phyloP scores from a whole-genome alignment of 192 early-diverging fungal species.

The Entomortierella chlamydospora region DNA sequence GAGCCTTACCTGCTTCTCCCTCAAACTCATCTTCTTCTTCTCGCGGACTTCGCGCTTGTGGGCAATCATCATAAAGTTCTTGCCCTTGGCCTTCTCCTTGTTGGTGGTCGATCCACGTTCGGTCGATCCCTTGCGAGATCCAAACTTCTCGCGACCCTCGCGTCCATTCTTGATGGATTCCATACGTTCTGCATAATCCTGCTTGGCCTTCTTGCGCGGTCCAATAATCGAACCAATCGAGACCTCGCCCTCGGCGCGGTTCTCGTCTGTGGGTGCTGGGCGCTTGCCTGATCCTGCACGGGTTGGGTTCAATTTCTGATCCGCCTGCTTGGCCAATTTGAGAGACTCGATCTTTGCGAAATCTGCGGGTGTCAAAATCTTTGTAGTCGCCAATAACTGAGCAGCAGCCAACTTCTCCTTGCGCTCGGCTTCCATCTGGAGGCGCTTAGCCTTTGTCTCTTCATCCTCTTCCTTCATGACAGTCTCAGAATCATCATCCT shows the following conservation, averaged over 20 bases:
- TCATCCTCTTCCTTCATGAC: constrained; percentile 58
- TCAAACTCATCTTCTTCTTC: constrained; percentile 80
- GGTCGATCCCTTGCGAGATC: constrained; percentile 88
- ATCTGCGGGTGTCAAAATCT: constrained; percentile 92
- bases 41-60: constrained; percentile 86
- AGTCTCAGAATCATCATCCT: constrained; percentile 53
- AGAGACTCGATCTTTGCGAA: constrained; percentile 87
- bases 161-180: constrained; percentile 89
- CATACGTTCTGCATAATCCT: constrained; percentile 92
- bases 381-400: constrained; percentile 59
- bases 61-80: constrained; percentile 95
- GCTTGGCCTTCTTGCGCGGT: constrained; percentile 84
- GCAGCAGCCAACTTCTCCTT: constrained; percentile 60
- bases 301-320: constrained; percentile 52
- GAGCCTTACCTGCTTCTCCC: constrained; percentile 74
- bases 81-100: constrained; percentile 92
- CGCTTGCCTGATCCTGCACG: constrained; percentile 47
- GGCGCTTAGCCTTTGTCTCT: constrained; percentile 55
- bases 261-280: constrained; percentile 36
- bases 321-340: constrained; percentile 73
- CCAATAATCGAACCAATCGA: constrained; percentile 61
- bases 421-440: constrained; percentile 56
- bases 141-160: constrained; percentile 92
- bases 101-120: constrained; percentile 84
- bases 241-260: constrained; percentile 44